A percentile compares a stretch with the other conserved stretches of the same genome.
These are phyloP conservation scores for Arthrocladium fulminans DNA, from an alignment of 2,329 filamentous ascomycete genomes.

Conservation along the genomic window DNA sequence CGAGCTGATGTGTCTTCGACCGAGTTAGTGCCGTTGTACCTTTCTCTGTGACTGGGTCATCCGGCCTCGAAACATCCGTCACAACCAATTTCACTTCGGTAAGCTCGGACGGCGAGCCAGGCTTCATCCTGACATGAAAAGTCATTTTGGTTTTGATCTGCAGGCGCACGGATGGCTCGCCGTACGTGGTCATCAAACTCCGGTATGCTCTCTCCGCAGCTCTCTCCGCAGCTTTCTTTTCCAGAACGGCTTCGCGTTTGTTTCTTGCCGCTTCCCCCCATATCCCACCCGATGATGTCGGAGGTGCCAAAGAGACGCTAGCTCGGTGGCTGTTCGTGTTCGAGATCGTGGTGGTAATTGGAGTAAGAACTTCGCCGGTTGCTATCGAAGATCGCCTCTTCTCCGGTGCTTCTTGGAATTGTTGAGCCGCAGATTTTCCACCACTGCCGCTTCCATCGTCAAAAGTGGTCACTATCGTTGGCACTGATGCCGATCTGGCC, in stretches of 20 bases:
- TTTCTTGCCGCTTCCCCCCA: neutral
- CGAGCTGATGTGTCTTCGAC: conserved; percentile 14
- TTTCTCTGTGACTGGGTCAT: conserved; percentile 12
- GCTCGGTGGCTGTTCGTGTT: conserved; percentile 5
- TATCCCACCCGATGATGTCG: neutral
- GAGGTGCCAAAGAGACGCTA: neutral
- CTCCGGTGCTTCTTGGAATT: conserved; percentile 18
- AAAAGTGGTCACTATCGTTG: neutral
- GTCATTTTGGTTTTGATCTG: conserved; percentile 36
- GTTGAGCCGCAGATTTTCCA: conserved; percentile 14
- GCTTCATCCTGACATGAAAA: conserved; percentile 37
- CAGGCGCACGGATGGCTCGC: conserved; percentile 24
- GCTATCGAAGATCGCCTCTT: conserved; percentile 14
- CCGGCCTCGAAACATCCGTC: conserved; percentile 20
- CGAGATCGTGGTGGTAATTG: neutral
- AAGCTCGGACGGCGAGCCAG: conserved; percentile 12
- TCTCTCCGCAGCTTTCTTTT: neutral
- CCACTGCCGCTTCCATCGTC: neutral
- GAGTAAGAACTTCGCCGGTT: conserved; percentile 10
- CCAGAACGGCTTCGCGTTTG: neutral
- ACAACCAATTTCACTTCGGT: conserved; percentile 17
- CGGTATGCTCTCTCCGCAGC: conserved; percentile 8
- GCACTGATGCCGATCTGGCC: neutral
- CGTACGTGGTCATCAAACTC: conserved; percentile 19
- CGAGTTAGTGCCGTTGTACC: conserved; percentile 2